phyloP scores from a whole-genome alignment of 139 green algal genomes.

The Picochlorum sp. region DNA sequence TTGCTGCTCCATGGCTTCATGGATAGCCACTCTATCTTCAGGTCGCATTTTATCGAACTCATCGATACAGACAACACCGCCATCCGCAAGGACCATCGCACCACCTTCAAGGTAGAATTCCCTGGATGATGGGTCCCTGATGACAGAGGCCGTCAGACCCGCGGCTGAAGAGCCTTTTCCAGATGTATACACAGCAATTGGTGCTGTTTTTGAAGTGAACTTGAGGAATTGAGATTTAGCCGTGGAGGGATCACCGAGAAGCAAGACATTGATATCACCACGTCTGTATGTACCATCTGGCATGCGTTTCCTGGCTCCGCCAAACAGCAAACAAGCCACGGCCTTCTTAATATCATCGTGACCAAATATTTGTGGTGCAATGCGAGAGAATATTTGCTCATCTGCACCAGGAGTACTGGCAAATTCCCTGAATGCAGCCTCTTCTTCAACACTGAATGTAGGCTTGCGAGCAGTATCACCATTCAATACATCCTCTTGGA shows the following conservation, averaged over 20 bases:
- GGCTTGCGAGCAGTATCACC: constrained; percentile 56
- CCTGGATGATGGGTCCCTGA: constrained; percentile 44
- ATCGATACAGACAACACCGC: constrained; percentile 97
- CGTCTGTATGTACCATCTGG: constrained; percentile 76
- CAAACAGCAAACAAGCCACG: constrained; percentile 92
- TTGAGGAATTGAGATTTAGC: constrained; percentile 99
- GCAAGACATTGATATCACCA: constrained; percentile 97
- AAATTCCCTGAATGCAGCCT: constrained; percentile 82
- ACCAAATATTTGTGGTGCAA: constrained; percentile 96
- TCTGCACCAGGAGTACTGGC: constrained; percentile 58
- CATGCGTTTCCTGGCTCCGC: constrained; percentile 83
- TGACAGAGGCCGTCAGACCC: constrained; percentile 87
- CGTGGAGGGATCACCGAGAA: constrained; percentile 95
- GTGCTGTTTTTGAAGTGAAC: constrained; percentile 75
- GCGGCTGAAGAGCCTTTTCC: constrained; percentile 93
- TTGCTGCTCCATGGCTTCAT: constrained; percentile 99
- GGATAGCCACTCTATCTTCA: constrained; percentile 95
- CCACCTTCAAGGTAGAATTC: constrained; percentile 89
- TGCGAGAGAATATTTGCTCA: constrained; percentile 57
- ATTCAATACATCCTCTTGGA: constrained; percentile 73
- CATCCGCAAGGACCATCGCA: constrained; percentile 96
- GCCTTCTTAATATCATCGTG: constrained; percentile 90
- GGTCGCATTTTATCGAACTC: constrained; percentile 99
- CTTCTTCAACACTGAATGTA: constrained; percentile 68
- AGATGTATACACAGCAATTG: constrained; percentile 93